Base-by-base conservation (phyloP, 371 early-diverging fungal genomes). In the Capillidium heterosporum region DNA sequence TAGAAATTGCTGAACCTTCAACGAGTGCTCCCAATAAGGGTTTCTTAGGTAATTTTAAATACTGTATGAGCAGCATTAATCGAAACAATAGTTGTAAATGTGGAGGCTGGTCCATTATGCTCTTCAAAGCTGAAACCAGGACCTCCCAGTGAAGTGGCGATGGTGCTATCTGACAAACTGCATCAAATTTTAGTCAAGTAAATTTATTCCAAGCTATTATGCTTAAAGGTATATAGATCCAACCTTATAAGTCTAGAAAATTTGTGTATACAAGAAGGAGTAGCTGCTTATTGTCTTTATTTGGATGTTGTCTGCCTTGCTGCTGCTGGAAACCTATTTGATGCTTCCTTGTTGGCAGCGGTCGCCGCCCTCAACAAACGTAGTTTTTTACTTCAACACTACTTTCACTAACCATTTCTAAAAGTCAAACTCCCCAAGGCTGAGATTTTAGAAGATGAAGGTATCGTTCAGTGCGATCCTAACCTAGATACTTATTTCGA, bases 241-340 rank as follows among this genome's bases (percentile, higher is more conserved):
- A 61, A 74, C 15, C 63, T 91, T 19, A 53, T 94, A 42, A 78
- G 86, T 61, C 66, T 87, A 21, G 68, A 73, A 31, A 65, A 72
- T 13, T 73, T 95, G 49, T 87, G 90, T 65, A 91, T 95, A 59
- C 85, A 78, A 57, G 63, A 70, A 17, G 87, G 86, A 35, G 76
- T 80, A 56, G 92, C 89, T 1, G 89, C 76, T 11, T 96, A 95
- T 95, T 77, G 81, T 35, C 67, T 96, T 23, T 84, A 87, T 60
- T 82, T 84, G 2, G 96, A 96, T 66, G 79, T 93, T 28, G 81
- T 88, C 15, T 92, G 91, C 58, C 61, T 96, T 29, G 82, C 85
- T 59, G 85, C 89, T 60, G 94, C 89, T 63, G 96, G 96, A 19
- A 88, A 87, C 62, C 76, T 89, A 1, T 54, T 90, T 48, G 96